These are phyloP conservation scores for Vigna reflexopilosa DNA, from an alignment of 306 rosid species.

Conservation along the genomic window DNA sequence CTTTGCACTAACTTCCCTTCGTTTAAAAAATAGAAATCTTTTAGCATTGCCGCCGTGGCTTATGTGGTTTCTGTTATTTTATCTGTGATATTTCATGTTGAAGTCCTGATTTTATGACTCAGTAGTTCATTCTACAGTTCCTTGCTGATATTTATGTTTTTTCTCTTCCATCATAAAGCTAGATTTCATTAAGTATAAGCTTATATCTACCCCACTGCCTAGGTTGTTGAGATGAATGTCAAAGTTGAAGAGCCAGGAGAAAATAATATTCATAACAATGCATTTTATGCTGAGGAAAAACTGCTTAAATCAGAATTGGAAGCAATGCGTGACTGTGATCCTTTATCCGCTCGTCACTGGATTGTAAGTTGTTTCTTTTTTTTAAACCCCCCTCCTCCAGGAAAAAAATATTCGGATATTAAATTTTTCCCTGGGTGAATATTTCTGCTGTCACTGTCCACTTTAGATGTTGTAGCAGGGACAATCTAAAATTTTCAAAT, in stretches of 20 bases:
- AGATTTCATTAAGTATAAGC: constrained; percentile 30
- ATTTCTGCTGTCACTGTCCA: constrained; percentile 32
- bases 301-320: constrained; percentile 73
- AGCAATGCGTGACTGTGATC: constrained; percentile 82
- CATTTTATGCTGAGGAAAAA: constrained; percentile 80
- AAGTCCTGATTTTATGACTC: constrained; percentile 1
- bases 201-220: background rate
- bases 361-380: constrained; percentile 57
- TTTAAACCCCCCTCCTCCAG: constrained; percentile 4
- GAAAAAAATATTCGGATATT: constrained; percentile 19
- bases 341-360: constrained; percentile 86
- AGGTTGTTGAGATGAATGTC: constrained; percentile 81
- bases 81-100: background rate
- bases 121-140: background rate
- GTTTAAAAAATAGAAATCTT: background rate
- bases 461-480: constrained; percentile 35
- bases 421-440: constrained; percentile 39
- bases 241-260: constrained; percentile 81
- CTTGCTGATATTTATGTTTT: background rate
- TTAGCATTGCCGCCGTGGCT: background rate
- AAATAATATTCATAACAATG: constrained; percentile 79
- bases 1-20: too few relatives aligned
- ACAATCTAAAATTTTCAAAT: constrained; percentile 39
- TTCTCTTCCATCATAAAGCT: constrained; percentile 10
- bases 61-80: constrained; percentile 14